phyloP scores from a whole-genome alignment of 768 basidiomycete species.

The Boletus rubescentipes region DNA sequence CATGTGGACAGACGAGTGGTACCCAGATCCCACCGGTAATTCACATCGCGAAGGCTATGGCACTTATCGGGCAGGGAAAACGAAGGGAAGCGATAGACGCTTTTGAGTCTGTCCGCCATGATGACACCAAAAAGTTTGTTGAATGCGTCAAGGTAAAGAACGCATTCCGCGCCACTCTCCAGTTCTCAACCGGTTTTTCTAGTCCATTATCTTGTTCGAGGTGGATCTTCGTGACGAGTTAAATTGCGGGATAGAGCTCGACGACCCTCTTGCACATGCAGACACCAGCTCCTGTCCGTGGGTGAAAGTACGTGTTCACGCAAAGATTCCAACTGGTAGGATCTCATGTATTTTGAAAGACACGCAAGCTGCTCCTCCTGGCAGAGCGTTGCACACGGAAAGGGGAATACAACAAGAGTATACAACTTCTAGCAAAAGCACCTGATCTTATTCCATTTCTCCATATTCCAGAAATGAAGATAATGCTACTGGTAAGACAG shows the following conservation, averaged over 20 bases:
- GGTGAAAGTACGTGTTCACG: background rate
- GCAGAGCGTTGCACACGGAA: background rate
- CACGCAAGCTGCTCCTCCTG: background rate
- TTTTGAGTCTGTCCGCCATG: background rate
- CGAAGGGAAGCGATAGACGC: background rate
- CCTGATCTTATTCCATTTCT: slow-evolving; percentile 2
- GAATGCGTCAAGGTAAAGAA: slow-evolving; percentile 8
- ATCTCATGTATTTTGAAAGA: background rate
- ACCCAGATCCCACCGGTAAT: background rate
- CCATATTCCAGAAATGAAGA: background rate
- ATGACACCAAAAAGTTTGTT: background rate
- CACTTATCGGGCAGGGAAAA: background rate
- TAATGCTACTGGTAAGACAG: slow-evolving; percentile 2
- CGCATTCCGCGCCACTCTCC: background rate
- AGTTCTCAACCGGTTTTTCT: background rate
- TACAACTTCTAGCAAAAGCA: background rate
- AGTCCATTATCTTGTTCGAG: slow-evolving; percentile 9
- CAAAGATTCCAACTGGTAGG: background rate
- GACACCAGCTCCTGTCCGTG: background rate
- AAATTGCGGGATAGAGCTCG: background rate
- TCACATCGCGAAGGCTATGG: slow-evolving; percentile 5
- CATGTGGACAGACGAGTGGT: background rate
- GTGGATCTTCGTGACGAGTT: background rate
- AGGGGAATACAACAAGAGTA: background rate
- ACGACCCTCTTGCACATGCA: background rate